Evolutionary conservation across 371 early-diverging fungal species (phyloP), one percentile per base, ranked within the genome.

Genomic region (Syncephalastrum monosporum): DNA sequence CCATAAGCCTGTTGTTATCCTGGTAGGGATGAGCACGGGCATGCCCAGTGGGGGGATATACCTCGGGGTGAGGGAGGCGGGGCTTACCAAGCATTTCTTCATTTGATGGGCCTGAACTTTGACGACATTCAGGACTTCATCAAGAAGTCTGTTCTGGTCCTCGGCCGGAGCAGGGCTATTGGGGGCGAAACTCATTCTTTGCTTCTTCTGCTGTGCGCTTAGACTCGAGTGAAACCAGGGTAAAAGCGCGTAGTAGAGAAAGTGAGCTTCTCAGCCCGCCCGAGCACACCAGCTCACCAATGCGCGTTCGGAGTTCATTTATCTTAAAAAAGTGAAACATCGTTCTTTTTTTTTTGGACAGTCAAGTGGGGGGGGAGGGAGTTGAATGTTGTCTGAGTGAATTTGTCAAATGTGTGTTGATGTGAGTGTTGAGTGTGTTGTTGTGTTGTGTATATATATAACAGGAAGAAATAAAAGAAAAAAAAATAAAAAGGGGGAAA

Each of bases 1-100:
- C 98, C 91, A 95, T 92, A 25, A 96, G 82, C 58, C 89, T 87
- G 77, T 89, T 83, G 65, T 90, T 86, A 63, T 92, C 91, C 92
- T 93, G 61, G 17, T 21, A 55, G 2, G 27, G 17, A 50, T n/a
- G 16, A 41, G n/a, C 16, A 16, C 29, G 23, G 41, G 27, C 41
- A 27, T 14, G 23, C 21, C 21, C 0, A 21, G 21, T 21, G 21
- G 21, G 5, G 16, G 23, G 47, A 46, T 19, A 46, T 19, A 21
- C 21, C 16, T 23, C 15, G 45, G 45, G 45, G 21, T 21, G 21
- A 21, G 21, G 5, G 3, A 8, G 16, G 23, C 16, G 47, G 47
- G 23, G 47, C 13, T 64, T 80, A 92, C 96, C 74, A 96, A 77
- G 64, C 91, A 90, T 60, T 88, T 82, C 64, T 88, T 88, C 95